A percentile compares a stretch with the other conserved stretches of the same genome.
Conservation (phyloP, 805 yeast species). For the Metschnikowia proteae region DNA sequence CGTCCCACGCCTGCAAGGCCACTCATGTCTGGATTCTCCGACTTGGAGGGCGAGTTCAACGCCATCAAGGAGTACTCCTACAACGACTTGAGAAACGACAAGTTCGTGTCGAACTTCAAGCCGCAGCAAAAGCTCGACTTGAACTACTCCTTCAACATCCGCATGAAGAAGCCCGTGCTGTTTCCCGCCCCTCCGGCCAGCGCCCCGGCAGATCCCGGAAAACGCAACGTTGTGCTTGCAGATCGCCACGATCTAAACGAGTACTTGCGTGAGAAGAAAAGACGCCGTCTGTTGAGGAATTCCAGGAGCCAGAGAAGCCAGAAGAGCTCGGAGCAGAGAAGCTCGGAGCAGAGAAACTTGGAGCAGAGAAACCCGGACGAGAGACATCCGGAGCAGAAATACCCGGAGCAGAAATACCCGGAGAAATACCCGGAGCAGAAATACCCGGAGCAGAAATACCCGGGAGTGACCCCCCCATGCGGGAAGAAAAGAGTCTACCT, state of each 20-base stretch:
- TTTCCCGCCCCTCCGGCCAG: neutral
- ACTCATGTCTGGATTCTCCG: neutral
- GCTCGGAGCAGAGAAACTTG: too few relatives aligned
- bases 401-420: too few relatives aligned
- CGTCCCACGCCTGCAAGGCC: neutral
- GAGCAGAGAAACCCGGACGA: too few relatives aligned
- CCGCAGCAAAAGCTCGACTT: neutral
- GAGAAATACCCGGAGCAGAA: too few relatives aligned
- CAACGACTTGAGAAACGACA: conserved; percentile 18
- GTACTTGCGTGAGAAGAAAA: neutral
- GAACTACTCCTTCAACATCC: conserved; percentile 6
- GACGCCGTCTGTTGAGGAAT: neutral
- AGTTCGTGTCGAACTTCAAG: conserved; percentile 19
- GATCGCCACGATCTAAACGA: neutral
- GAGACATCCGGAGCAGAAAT: too few relatives aligned
- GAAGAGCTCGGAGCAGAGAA: too few relatives aligned
- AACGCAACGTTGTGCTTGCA: neutral
- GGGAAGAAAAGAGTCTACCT: conserved; percentile 3
- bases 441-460: too few relatives aligned
- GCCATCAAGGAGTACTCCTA: conserved; percentile 24
- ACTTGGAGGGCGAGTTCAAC: conserved; percentile 28
- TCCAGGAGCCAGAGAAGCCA: neutral
- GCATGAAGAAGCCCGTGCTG: neutral
- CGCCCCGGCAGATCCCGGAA: neutral
- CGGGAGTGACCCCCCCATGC: too few relatives aligned